Evolutionary conservation across 179 eudicot genomes (phyloP), one percentile per base, ranked within the genome.

Genomic region (Nepenthes alata): DNA sequence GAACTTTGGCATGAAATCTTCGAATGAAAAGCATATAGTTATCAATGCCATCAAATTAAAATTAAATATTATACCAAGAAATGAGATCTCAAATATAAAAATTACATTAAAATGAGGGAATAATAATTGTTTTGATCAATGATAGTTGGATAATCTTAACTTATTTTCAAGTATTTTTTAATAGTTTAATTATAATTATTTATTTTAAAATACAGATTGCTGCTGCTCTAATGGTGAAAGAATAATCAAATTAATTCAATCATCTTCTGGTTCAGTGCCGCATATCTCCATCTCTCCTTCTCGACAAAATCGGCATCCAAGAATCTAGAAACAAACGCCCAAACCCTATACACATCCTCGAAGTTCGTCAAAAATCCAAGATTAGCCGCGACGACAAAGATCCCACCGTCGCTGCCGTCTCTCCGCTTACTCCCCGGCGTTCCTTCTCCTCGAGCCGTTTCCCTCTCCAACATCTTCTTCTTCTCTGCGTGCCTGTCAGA

Each of bases 261-360:
- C 3, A 76, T 80, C 38, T 74, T 81, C 61, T 85, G 97, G 80
- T 87, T 89, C 67, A 89, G 87, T 38, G 97, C 91, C 61, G 63
- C 75, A 67, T 89, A 89, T 66, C 95, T 76, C 97, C 97, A 89
- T 14, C 80, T 68, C 55, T 87, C 95, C 61, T 87, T 89, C 81
- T 89, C 97, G 52, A 89, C 86, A 78, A 81, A 89, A 80, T 89
- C 95, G 5, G 95, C 97, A 80, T 89, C 97, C 71, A 83, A 58
- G 66, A 89, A 89, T 69, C 80, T 78, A 0, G 97, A 65, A 56
- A 81, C 81, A 74, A 87, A 89, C 37, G 52, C 71, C 97, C 97
- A 87, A 9, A 89, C 25, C 57, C 72, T 75, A 64, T 85, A 83
- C 66, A 82, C 67, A 70, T 90, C 97, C 59, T 87, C 90, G 72